Evolutionary conservation across 768 basidiomycete species (phyloP).

Genomic region (Amanita muscaria): DNA sequence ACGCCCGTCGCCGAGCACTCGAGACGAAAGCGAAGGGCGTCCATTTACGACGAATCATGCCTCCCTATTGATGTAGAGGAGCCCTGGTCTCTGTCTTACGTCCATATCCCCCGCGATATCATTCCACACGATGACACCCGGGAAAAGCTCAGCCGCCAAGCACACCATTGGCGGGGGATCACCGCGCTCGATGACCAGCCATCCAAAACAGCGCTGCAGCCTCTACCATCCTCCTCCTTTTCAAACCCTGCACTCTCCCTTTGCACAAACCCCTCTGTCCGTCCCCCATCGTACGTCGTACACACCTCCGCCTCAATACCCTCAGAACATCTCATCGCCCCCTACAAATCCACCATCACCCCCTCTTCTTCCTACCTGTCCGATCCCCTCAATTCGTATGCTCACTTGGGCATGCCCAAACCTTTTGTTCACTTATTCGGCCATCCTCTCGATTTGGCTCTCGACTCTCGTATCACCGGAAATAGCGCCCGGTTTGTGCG

Average conservation of each 20-base stretch:
- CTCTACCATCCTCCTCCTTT: constrained; percentile 21
- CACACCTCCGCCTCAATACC: constrained; percentile 56
- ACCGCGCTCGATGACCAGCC: constrained; percentile 32
- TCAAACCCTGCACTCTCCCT: constrained; percentile 28
- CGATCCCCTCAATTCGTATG: constrained; percentile 84
- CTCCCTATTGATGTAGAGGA: constrained; percentile 37
- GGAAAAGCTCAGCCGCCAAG: constrained; percentile 45
- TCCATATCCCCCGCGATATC: constrained; percentile 38
- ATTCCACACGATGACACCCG: constrained; percentile 34
- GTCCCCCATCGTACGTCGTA: constrained; percentile 52
- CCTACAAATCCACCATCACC: constrained; percentile 54
- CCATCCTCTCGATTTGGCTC: constrained; percentile 64
- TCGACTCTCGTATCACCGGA: constrained; percentile 73
- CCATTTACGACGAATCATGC: constrained; percentile 11
- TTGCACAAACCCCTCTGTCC: constrained; percentile 31
- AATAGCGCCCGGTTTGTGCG: constrained; percentile 54
- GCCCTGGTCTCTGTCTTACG: constrained; percentile 36
- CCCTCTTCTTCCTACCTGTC: constrained; percentile 61
- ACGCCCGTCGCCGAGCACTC: constrained; percentile 8
- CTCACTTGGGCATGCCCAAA: constrained; percentile 74
- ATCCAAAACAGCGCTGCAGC: constrained; percentile 12
- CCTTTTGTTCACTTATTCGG: constrained; percentile 75
- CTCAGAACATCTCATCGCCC: constrained; percentile 48
- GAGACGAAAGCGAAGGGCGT: constrained; percentile 17
- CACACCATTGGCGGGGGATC: constrained; percentile 59